These are phyloP conservation scores for Pichia sp. DNA, from an alignment of 1,139 yeast species.

Conservation along the genomic window DNA sequence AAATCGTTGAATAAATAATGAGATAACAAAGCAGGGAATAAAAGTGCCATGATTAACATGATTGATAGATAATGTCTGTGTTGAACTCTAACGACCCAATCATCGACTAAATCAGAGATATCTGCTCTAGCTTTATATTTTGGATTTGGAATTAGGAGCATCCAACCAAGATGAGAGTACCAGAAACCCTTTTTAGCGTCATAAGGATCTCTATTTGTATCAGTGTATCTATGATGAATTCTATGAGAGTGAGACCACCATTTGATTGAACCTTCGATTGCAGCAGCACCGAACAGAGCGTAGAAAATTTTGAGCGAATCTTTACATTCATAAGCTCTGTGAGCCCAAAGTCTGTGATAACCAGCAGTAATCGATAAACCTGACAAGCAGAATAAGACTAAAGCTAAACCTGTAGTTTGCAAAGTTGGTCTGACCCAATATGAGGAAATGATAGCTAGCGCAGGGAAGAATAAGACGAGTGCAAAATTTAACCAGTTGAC, in stretches of 20 bases:
- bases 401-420: constrained; percentile 55
- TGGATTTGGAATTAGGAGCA: constrained; percentile 90
- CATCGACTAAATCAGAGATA: constrained; percentile 82
- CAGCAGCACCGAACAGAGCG: constrained; percentile 88
- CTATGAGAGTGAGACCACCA: constrained; percentile 99
- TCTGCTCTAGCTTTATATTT: constrained; percentile 94
- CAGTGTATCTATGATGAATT: constrained; percentile 96
- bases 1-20: constrained; percentile 84
- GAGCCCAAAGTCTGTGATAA: constrained; percentile 83
- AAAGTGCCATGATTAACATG: constrained; percentile 59
- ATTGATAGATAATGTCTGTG: constrained; percentile 79
- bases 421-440: constrained; percentile 45
- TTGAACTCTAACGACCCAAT: constrained; percentile 86
- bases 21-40: constrained; percentile 70
- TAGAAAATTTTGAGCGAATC: constrained; percentile 63
- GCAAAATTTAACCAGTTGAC: constrained; percentile 88
- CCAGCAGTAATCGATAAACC: constrained; percentile 97
- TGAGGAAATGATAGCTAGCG: constrained; percentile 50
- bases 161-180: constrained; percentile 98
- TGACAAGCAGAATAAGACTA: constrained; percentile 57
- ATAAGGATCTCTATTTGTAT: constrained; percentile 93
- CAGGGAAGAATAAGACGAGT: constrained; percentile 69
- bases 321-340: constrained; percentile 75
- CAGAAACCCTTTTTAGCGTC: constrained; percentile 94
- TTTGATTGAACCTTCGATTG: constrained; percentile 93